phyloP scores from a whole-genome alignment of 805 yeast genomes.

The Pichia rugopelliculosa region DNA sequence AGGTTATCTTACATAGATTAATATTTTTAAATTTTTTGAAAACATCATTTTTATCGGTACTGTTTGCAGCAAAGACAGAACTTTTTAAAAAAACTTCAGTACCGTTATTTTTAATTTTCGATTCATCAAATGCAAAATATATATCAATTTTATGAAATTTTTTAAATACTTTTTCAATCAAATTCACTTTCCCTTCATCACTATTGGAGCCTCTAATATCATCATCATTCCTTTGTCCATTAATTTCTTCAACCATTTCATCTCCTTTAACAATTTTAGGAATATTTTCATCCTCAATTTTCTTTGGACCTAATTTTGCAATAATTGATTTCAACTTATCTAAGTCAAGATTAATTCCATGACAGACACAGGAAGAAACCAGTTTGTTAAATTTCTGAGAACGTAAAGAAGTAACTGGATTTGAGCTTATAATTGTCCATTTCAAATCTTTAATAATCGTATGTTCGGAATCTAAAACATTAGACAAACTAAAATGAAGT shows the following conservation, averaged over 20 bases:
- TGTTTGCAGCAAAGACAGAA: constrained; percentile 7
- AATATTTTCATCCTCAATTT: background rate
- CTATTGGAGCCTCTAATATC: too few relatives aligned
- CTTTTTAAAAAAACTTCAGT: constrained; percentile 7
- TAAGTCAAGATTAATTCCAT: constrained; percentile 5
- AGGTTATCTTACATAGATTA: constrained; percentile 10
- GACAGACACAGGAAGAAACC: constrained; percentile 4
- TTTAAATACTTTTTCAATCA: constrained; percentile 2
- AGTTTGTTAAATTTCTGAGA: constrained; percentile 2
- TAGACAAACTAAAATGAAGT: constrained; percentile 10
- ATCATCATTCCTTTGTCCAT: background rate
- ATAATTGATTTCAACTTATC: constrained; percentile 1
- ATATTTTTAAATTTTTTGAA: constrained; percentile 1
- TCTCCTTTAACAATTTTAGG: background rate
- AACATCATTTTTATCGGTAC: constrained; percentile 6
- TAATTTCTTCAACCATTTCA: background rate
- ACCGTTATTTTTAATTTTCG: background rate
- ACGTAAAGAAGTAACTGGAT: background rate
- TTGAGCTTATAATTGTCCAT: constrained; percentile 10
- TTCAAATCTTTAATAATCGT: constrained; percentile 4
- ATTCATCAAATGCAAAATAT: constrained; percentile 13
- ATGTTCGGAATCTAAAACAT: background rate
- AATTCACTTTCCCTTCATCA: background rate
- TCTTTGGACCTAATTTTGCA: background rate
- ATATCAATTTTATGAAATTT: constrained; percentile 5